phyloP scores from a whole-genome alignment of 2,329 filamentous ascomycete genomes.

The Stachybotrys chartarum region DNA sequence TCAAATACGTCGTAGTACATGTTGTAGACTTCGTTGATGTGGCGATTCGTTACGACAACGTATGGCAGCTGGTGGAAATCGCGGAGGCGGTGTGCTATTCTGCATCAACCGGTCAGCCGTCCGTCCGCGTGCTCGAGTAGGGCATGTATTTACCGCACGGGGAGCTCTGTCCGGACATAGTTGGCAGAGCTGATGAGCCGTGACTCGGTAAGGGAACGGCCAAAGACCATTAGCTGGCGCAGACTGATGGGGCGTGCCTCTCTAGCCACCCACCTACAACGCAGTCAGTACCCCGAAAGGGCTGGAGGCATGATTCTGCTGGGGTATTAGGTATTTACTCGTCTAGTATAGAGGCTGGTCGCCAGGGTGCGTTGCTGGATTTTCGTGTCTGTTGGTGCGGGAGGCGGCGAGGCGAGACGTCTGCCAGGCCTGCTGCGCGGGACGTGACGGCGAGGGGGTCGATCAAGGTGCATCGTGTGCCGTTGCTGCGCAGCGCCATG shows the following conservation, averaged over 20 bases:
- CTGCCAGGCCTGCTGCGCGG: slow-evolving; percentile 2
- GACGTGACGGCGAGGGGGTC: slow-evolving; percentile 7
- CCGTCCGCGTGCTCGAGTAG: neutral
- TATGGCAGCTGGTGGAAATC: slow-evolving; percentile 97
- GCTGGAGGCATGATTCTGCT: slow-evolving; percentile 3
- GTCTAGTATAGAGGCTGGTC: slow-evolving; percentile 56
- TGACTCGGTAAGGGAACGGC: slow-evolving; percentile 82
- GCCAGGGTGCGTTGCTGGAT: slow-evolving; percentile 40
- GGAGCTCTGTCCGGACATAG: slow-evolving; percentile 88
- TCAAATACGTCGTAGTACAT: slow-evolving; percentile 98
- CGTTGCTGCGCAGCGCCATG: slow-evolving; percentile 38
- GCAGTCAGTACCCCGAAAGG: slow-evolving; percentile 1
- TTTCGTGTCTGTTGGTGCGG: slow-evolving; percentile 4
- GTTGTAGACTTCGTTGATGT: slow-evolving; percentile 93
- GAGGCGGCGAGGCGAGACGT: neutral
- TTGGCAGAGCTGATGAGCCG: slow-evolving; percentile 92
- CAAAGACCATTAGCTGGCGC: slow-evolving; percentile 95
- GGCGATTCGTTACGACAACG: slow-evolving; percentile 88
- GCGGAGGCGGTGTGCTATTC: slow-evolving; percentile 85
- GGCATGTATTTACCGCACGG: slow-evolving; percentile 14
- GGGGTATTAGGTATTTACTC: slow-evolving; percentile 40
- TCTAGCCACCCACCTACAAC: slow-evolving; percentile 76
- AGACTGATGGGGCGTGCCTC: slow-evolving; percentile 94
- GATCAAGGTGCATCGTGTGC: slow-evolving; percentile 29
- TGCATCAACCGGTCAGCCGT: slow-evolving; percentile 24